phyloP scores from a whole-genome alignment of 495 filamentous ascomycete species.

The Penicillium taxi region DNA sequence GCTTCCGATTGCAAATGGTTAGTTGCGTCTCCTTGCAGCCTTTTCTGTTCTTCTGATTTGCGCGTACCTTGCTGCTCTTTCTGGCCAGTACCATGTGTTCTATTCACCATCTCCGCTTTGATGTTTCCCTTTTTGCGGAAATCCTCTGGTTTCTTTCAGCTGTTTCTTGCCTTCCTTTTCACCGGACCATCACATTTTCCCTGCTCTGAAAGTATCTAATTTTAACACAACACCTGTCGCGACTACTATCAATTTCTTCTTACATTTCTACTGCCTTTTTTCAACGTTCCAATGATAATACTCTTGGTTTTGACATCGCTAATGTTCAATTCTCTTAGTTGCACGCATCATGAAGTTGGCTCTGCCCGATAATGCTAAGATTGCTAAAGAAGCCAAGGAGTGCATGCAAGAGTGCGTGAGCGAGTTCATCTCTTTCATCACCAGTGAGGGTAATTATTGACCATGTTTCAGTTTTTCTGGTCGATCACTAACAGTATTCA shows the following conservation, averaged over 20 bases:
- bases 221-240: neutral
- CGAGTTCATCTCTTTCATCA: slow-evolving; percentile 99
- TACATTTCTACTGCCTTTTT: slow-evolving; percentile 1
- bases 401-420: slow-evolving; percentile 99
- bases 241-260: neutral
- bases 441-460: slow-evolving; percentile 74
- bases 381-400: slow-evolving; percentile 98
- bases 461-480: neutral
- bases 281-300: neutral
- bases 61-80: slow-evolving; percentile 47
- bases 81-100: slow-evolving; percentile 26
- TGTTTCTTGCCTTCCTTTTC: too few relatives aligned
- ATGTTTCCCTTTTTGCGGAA: neutral
- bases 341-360: slow-evolving; percentile 98
- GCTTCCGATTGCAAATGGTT: slow-evolving; percentile 99
- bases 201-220: too few relatives aligned
- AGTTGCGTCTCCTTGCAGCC: slow-evolving; percentile 54
- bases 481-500: slow-evolving; percentile 12
- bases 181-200: too few relatives aligned
- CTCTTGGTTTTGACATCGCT: slow-evolving; percentile 39
- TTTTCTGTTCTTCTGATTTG: slow-evolving; percentile 47
- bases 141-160: too few relatives aligned
- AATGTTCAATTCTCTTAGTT: slow-evolving; percentile 87
- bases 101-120: slow-evolving; percentile 15
- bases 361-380: slow-evolving; percentile 96